Base-by-base conservation (phyloP, 1,139 yeast genomes). In the Protomyces arabidopsidicola region DNA sequence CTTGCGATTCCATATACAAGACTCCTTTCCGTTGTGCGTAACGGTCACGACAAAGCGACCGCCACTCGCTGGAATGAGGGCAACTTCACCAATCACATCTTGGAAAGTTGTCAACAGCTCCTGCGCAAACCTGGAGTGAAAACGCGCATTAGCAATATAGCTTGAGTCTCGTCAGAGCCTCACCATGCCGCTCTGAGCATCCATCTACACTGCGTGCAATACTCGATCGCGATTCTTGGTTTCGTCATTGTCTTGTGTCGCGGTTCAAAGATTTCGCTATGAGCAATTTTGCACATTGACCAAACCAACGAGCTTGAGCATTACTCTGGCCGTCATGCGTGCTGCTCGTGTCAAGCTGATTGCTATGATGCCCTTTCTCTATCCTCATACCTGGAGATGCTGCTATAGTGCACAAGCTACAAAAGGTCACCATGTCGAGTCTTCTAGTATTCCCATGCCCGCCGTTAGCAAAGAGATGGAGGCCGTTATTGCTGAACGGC, bases 121-220 rank as follows among this genome's bases (percentile, higher is more conserved):
- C 70, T 84, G 88, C 27, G 71, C 71, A 52, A 42, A 42, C 48
- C 48, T 42, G 10, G 18, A 39, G 2, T 27, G 1, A 27, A 27
- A 8, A 3, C 0, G 2, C 31, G 4, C 9, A 8, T 27, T 8
- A 27, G 31, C 9, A 27, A 27, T 5, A 27, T 3, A 4, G 8
- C 31, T 27, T 8, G 6, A 4, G 9, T 27, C 31, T 27, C 31
- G 1, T 0, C 1, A 27, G 8, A n/a, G 48, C 8, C 18, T n/a
- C 83, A 84, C 88, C 88, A 85, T 0, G 84, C 79, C 1, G 88
- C 86, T n/a, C 89, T 74, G 34, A 84, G 75, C 68, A 82, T 81
- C 88, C 88, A 84, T 67, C 82, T 81, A 74, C 88, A 84, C 69
- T 61, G 62, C 31, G 42, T 58, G 24, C 62, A 58, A 52, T 58